Conservation (phyloP, 257 asterid species). For the Solanum chilense region DNA sequence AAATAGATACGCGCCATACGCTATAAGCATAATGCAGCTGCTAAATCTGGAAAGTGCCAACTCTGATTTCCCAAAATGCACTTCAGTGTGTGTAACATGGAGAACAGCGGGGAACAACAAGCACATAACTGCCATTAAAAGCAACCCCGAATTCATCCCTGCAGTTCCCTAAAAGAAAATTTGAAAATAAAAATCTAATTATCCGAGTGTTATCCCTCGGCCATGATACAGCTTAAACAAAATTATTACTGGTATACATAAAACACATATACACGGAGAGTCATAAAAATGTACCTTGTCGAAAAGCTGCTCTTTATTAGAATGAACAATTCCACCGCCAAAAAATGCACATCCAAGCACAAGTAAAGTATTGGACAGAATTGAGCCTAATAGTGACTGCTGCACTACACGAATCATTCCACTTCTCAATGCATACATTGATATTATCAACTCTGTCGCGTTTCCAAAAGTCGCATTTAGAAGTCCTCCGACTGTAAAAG, state of each 20-base stretch:
- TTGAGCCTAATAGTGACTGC: constrained; percentile 73
- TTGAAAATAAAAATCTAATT: neutral
- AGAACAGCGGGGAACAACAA: constrained; percentile 66
- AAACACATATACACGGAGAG: neutral
- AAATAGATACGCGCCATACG: constrained; percentile 52
- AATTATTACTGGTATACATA: neutral
- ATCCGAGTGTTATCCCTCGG: neutral
- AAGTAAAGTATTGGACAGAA: constrained; percentile 63
- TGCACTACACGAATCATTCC: constrained; percentile 77
- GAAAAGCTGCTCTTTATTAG: constrained; percentile 41
- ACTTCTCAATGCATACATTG: constrained; percentile 49
- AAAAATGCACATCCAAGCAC: constrained; percentile 87
- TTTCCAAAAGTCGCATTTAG: constrained; percentile 82
- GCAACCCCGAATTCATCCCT: constrained; percentile 65
- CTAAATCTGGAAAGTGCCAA: constrained; percentile 81
- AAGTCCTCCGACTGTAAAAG: constrained; percentile 67
- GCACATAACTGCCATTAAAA: constrained; percentile 89
- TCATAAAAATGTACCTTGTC: constrained; percentile 12
- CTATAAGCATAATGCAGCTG: constrained; percentile 77
- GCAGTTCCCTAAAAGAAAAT: constrained; percentile 37
- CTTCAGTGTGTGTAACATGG: constrained; percentile 64
- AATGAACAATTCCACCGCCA: constrained; percentile 63
- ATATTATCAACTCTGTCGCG: constrained; percentile 77
- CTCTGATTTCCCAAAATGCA: constrained; percentile 73
- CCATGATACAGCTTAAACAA: neutral